Evolutionary conservation across 1,284 basidiomycete species (phyloP).

Genomic region (Lentinula novae-zelandiae): DNA sequence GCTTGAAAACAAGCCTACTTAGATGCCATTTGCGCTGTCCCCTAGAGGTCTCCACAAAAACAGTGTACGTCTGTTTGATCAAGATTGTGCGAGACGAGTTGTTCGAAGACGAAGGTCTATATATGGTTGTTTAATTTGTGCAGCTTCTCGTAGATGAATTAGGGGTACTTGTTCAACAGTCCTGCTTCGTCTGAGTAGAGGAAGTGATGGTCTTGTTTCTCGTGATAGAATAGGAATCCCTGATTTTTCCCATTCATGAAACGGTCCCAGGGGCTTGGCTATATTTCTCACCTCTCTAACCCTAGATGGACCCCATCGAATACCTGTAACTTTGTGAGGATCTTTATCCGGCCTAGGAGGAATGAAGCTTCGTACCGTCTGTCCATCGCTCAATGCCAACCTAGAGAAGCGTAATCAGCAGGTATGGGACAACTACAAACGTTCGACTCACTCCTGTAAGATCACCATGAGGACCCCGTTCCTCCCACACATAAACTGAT

Average conservation of each 20-base stretch:
- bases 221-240: slow-evolving; percentile 80
- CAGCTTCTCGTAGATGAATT: background rate
- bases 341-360: background rate
- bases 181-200: slow-evolving; percentile 34
- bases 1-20: slow-evolving; percentile 30
- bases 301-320: slow-evolving; percentile 76
- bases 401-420: slow-evolving; percentile 27
- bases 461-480: slow-evolving; percentile 67
- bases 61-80: slow-evolving; percentile 79
- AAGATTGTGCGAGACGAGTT: slow-evolving; percentile 38
- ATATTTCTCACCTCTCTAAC: slow-evolving; percentile 59
- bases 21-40: slow-evolving; percentile 79
- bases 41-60: slow-evolving; percentile 59
- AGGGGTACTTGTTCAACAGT: slow-evolving; percentile 25
- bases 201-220: slow-evolving; percentile 52
- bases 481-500: slow-evolving; percentile 81
- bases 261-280: background rate
- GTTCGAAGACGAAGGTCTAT: slow-evolving; percentile 23
- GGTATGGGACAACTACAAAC: background rate
- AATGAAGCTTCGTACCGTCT: slow-evolving; percentile 30
- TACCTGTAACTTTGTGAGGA: slow-evolving; percentile 44
- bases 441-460: background rate
- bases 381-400: slow-evolving; percentile 71
- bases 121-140: background rate
- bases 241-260: slow-evolving; percentile 25